Evolutionary conservation across 371 early-diverging fungal genomes (phyloP), one percentile per base, ranked within the genome.

Genomic region (Gilbertella persicaria): DNA sequence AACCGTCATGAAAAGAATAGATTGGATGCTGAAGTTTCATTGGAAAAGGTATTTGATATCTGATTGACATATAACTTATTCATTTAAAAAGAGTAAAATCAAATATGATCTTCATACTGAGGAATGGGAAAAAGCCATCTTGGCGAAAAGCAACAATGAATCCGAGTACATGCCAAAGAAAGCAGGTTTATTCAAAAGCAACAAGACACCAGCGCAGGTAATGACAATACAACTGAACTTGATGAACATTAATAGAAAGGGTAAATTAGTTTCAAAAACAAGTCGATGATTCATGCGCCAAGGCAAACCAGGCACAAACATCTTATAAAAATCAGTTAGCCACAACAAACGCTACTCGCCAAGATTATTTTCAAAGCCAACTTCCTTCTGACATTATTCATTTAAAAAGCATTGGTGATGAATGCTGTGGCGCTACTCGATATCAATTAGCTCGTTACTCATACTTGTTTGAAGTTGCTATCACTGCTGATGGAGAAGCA

Each of bases 1-100:
- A 63, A 68, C 33, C 81, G 79, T 35, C 82, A 89, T 45, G 84
- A 82, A 55, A 86, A 83, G 55, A 64, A 62, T 19, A 73, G 87
- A 23, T 66, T 71, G 17, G 90, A 91, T 21, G 71, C 86, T 10
- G 93, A 92, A 42, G 55, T 53, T 17, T 63, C 73, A 10, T 66
- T 92, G 41, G 93, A 91, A 56, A 91, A 91, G 78, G 88, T 87
- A 62, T n/a, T n/a, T n/a, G n/a, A n/a, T n/a, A n/a, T n/a, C n/a
- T n/a, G n/a, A 28, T 29, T 13, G 16, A 17, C 9, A 20, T 28
- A 5, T 12, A 5, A 20, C 1, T 39, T 16, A 20, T 23, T 28
- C 2, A 44, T 33, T 23, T 43, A 17, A 39, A 19, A 57, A 85
- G 84, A 78, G 80, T 35, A 85, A 85, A 45, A 70, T 64, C 52